phyloP scores from a whole-genome alignment of 495 filamentous ascomycete species.

The Sporormia fimetaria region DNA sequence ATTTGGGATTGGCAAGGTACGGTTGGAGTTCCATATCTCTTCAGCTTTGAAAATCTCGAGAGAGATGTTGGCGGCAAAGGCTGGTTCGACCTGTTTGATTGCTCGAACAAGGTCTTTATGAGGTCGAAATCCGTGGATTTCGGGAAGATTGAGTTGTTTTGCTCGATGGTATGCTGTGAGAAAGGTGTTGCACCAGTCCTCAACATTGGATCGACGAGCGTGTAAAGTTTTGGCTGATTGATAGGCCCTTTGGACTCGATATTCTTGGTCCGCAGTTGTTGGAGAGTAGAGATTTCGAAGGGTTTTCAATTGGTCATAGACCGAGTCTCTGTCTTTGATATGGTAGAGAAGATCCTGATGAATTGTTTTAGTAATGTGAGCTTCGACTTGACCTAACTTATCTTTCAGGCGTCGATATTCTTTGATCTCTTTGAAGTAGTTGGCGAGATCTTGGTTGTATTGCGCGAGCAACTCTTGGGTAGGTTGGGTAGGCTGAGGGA shows the following conservation, averaged over 20 bases:
- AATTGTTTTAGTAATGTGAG: slow-evolving; percentile 4
- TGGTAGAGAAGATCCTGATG: background rate
- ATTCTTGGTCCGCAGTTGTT: background rate
- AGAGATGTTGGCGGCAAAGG: background rate
- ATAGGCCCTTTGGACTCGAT: background rate
- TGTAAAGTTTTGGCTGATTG: background rate
- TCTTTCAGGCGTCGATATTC: background rate
- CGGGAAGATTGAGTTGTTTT: background rate
- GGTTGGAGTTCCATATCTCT: background rate
- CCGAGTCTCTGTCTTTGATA: background rate
- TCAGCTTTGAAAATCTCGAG: background rate
- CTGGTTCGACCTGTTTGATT: background rate
- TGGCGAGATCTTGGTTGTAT: background rate
- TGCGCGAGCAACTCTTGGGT: background rate
- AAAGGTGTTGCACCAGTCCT: slow-evolving; percentile 1
- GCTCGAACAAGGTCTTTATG: slow-evolving; percentile 2
- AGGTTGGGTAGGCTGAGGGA: background rate
- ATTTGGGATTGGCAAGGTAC: background rate
- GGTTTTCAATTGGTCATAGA: background rate
- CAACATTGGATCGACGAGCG: background rate
- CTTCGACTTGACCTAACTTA: slow-evolving; percentile 2
- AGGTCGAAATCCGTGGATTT: background rate
- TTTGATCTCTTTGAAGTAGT: background rate
- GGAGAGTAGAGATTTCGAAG: background rate
- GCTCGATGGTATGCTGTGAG: background rate